These are phyloP conservation scores for Macadamia integrifolia DNA, from an alignment of 164 flowering plant species.

Conservation along the genomic window DNA sequence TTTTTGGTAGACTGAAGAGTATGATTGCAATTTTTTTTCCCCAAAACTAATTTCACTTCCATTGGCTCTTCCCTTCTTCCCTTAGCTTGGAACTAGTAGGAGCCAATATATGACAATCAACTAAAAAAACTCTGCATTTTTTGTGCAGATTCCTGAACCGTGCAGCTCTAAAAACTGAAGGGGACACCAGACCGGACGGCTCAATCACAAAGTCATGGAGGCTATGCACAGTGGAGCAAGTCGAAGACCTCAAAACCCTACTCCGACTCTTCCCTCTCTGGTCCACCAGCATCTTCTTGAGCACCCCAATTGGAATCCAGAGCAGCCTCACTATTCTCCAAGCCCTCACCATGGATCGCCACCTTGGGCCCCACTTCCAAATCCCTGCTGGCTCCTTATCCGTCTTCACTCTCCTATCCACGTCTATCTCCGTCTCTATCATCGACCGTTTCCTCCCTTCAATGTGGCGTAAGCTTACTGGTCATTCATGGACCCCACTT, in stretches of 20 bases:
- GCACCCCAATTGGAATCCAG: constrained; percentile 41
- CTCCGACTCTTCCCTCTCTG: constrained; percentile 53
- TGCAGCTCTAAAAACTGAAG: constrained; percentile 14
- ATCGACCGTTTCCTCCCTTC: constrained; percentile 2
- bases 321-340: constrained; percentile 45
- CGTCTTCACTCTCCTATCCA: too few species aligned
- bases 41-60: too few species aligned
- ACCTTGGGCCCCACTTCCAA: not conserved
- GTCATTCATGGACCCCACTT: constrained; percentile 23
- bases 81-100: too few species aligned
- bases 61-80: too few species aligned
- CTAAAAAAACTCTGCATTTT: too few species aligned
- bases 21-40: too few species aligned
- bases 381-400: too few species aligned
- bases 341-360: constrained; percentile 63
- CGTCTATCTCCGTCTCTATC: too few species aligned
- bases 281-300: constrained; percentile 16
- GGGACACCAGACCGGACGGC: constrained; percentile 28
- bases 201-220: constrained; percentile 41
- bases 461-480: too few species aligned
- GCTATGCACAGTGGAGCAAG: constrained; percentile 51
- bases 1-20: too few species aligned
- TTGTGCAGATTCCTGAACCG: constrained; percentile 36
- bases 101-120: too few species aligned
- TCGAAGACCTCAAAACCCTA: constrained; percentile 61